These are phyloP conservation scores for Aurantiochytrium sp. DNA, from an alignment of 108 stramenopile species.

Conservation along the genomic window DNA sequence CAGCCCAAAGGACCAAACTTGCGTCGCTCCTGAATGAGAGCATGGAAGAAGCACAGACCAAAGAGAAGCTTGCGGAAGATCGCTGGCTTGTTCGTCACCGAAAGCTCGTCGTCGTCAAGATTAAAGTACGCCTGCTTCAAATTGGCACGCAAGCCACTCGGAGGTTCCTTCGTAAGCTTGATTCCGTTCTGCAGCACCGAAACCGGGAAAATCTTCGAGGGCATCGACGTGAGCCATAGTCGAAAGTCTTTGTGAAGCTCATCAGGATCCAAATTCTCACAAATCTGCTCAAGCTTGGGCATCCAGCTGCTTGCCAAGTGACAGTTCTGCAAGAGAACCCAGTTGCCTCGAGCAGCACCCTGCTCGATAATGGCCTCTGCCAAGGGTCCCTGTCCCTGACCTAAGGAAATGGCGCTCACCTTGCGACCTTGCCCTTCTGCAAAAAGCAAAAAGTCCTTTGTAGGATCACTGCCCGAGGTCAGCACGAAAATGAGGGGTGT, in stretches of 20 bases:
- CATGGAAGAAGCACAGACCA: constrained; percentile 63
- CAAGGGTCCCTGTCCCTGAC: constrained; percentile 55
- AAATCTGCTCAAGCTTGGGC: constrained; percentile 54
- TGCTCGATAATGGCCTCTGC: constrained; percentile 46
- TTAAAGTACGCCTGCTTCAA: constrained; percentile 43
- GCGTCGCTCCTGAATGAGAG: constrained; percentile 53
- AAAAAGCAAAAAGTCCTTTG: constrained; percentile 48
- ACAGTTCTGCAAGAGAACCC: constrained; percentile 58
- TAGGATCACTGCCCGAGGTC: constrained; percentile 55
- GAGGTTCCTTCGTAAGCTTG: constrained; percentile 63
- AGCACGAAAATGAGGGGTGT: constrained; percentile 60
- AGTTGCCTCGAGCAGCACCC: constrained; percentile 41
- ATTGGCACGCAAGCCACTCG: constrained; percentile 58
- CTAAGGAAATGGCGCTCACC: constrained; percentile 47
- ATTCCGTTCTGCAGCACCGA: constrained; percentile 55
- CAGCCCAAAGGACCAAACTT: constrained; percentile 63
- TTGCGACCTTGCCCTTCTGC: constrained; percentile 39
- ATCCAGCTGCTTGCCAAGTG: constrained; percentile 51
- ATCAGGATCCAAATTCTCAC: constrained; percentile 48
- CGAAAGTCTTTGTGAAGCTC: constrained; percentile 47
- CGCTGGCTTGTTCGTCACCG: constrained; percentile 27
- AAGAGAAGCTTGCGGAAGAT: constrained; percentile 51
- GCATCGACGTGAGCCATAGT: constrained; percentile 62
- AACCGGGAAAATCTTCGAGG: constrained; percentile 48
- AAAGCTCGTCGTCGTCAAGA: constrained; percentile 42